These are phyloP conservation scores for Pseudozyma tsukubaensis DNA, from an alignment of 1,284 basidiomycete genomes.

Conservation along the genomic window DNA sequence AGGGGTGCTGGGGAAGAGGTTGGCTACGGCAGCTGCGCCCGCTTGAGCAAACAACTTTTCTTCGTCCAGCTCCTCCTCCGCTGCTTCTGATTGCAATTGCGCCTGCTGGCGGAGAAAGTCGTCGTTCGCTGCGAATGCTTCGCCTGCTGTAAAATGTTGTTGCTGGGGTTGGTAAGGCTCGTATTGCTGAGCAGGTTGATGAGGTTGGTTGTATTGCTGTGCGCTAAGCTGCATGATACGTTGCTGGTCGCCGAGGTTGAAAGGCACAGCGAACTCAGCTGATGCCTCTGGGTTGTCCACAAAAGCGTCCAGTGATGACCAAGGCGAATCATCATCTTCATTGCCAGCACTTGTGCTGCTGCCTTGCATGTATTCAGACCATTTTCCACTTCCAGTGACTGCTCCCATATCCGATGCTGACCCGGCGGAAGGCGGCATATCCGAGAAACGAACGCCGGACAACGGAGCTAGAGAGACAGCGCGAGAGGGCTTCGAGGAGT, in stretches of 20 bases:
- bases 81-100: slow-evolving; percentile 4
- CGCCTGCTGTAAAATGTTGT: not conserved
- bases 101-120: slow-evolving; percentile 24
- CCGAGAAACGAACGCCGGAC: slow-evolving; percentile 23
- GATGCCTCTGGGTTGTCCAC: slow-evolving; percentile 46
- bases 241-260: slow-evolving; percentile 25
- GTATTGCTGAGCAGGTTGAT: not conserved
- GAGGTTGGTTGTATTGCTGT: slow-evolving; percentile 2
- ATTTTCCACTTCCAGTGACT: slow-evolving; percentile 15
- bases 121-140: slow-evolving; percentile 30
- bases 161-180: not conserved
- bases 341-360: not conserved
- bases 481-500: not conserved
- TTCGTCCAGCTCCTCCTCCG: slow-evolving; percentile 2
- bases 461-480: slow-evolving; percentile 1
- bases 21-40: slow-evolving; percentile 30
- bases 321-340: slow-evolving; percentile 52
- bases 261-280: slow-evolving; percentile 40
- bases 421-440: slow-evolving; percentile 23
- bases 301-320: slow-evolving; percentile 57
- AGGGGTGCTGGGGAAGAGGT: not conserved
- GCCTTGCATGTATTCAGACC: slow-evolving; percentile 55
- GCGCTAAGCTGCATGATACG: slow-evolving; percentile 19
- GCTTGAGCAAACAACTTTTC: slow-evolving; percentile 38
- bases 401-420: not conserved